phyloP scores from a whole-genome alignment of 2,329 filamentous ascomycete species.

The Exophiala spinifera region DNA sequence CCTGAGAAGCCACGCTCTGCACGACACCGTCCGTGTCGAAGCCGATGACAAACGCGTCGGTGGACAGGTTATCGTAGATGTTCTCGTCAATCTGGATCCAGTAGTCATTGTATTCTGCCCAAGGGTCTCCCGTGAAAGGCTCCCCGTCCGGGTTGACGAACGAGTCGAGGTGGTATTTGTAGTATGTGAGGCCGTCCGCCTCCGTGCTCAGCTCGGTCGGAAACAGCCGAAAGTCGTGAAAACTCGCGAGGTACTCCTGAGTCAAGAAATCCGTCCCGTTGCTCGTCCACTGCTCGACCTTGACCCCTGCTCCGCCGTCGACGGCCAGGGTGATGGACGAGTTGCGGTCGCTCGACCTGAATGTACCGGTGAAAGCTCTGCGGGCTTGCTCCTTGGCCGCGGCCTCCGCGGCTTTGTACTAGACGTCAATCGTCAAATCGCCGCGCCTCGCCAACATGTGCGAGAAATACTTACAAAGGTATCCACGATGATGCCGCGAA shows the following conservation, averaged over 20 bases:
- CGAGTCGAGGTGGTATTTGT: slow-evolving; percentile 9
- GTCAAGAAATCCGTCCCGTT: slow-evolving; percentile 26
- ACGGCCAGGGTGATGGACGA: slow-evolving; percentile 24
- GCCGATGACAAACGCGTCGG: slow-evolving; percentile 32
- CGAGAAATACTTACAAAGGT: slow-evolving; percentile 1
- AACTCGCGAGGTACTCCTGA: slow-evolving; percentile 6
- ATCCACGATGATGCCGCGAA: slow-evolving; percentile 5
- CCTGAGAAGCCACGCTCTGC: slow-evolving; percentile 18
- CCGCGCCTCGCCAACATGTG: neutral
- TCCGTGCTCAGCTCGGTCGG: slow-evolving; percentile 15
- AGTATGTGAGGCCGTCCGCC: slow-evolving; percentile 16
- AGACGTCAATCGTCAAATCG: neutral
- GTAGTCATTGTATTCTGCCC: slow-evolving; percentile 31
- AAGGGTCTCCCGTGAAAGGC: slow-evolving; percentile 25
- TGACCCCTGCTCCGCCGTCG: slow-evolving; percentile 25
- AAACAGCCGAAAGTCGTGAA: slow-evolving; percentile 16
- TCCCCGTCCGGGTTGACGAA: slow-evolving; percentile 29
- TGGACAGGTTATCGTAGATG: slow-evolving; percentile 21
- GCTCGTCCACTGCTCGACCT: slow-evolving; percentile 21
- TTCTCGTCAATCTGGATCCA: slow-evolving; percentile 30
- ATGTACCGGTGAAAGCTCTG: slow-evolving; percentile 9
- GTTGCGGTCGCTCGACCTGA: neutral
- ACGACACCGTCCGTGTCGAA: slow-evolving; percentile 25
- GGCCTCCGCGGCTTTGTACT: slow-evolving; percentile 11
- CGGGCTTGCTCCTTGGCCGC: slow-evolving; percentile 8